Evolutionary conservation across 2,329 filamentous ascomycete species (phyloP), one percentile per base, ranked within the genome.

Genomic region (Phaeosphaeriaceae sp.): DNA sequence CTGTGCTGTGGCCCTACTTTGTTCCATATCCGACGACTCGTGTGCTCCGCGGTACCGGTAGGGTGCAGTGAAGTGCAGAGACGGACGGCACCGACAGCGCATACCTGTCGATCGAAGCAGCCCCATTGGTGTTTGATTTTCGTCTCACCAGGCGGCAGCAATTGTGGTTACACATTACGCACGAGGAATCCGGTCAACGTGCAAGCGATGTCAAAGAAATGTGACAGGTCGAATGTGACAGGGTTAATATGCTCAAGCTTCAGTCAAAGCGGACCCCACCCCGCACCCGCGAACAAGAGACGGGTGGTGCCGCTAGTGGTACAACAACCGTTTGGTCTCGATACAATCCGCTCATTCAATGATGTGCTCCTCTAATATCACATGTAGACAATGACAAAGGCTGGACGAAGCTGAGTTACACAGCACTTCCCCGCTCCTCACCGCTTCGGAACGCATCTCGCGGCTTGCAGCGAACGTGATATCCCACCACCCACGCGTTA

Each of bases 401-500:
- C 31, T 36, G 31, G 11, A 36, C 31, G 11, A 27, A 3, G 3
- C 31, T n/a, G n/a, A n/a, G n/a, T n/a, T n/a, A n/a, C 31, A 15
- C 31, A 36, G 6, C 31, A n/a, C 11, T 36, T 36, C 31, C 31
- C 31, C 31, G 31, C 31, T 11, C 31, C 31, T 36, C n/a, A 45
- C 42, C 19, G 17, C 40, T 42, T 19, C 20, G 20, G 20, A 11
- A 20, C 40, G 40, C 20, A 25, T 36, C 49, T 31, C 25, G 6
- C 6, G 6, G 6, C 22, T 52, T 46, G 51, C 51, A 20, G 19
- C 31, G 11, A n/a, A 31, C 41, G 49, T 54, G 46, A 53, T 46
- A 36, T 40, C 53, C 53, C 50, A 53, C 51, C 53, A 50, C n/a
- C 44, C 53, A 53, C 57, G 57, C 57, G 53, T 60, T 36, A 36